Percentiles rank a stretch among this genome's conserved stretches.
Conservation (phyloP, 2,329 filamentous ascomycete species). For the Botrytis pseudocinerea region DNA sequence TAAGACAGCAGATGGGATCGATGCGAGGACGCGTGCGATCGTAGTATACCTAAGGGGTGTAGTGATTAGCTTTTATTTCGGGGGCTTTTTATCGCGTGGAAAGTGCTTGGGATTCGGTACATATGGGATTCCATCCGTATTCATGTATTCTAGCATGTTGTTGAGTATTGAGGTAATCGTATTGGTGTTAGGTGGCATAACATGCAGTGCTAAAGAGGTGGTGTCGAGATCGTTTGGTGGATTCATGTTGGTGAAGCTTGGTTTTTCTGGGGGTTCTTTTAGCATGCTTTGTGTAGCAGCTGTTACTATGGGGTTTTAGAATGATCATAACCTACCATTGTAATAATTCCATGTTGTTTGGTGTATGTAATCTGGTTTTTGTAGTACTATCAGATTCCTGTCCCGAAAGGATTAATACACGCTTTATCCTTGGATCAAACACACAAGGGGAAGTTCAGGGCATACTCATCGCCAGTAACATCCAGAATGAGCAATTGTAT, state of each 20-base stretch:
- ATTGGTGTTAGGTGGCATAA: neutral
- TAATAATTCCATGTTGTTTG: neutral
- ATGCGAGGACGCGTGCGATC: neutral
- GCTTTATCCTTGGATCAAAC: neutral
- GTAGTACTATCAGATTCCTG: neutral
- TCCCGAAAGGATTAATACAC: neutral
- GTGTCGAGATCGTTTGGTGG: neutral
- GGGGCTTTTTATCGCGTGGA: too few species aligned
- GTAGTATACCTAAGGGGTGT: neutral
- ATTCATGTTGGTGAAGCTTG: neutral
- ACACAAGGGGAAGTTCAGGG: neutral
- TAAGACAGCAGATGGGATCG: neutral
- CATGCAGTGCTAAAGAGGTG: neutral
- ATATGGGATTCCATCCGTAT: neutral
- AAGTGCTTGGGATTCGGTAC: neutral
- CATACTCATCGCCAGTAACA: neutral
- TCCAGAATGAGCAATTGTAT: neutral
- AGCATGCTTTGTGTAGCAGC: neutral
- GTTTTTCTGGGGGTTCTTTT: neutral
- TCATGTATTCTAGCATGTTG: neutral
- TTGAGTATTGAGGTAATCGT: neutral
- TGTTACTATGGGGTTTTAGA: neutral
- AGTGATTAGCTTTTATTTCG: neutral
- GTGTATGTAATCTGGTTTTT: neutral
- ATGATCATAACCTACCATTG: neutral